phyloP scores from a whole-genome alignment of 495 filamentous ascomycete species.

The Neurospora sp. region DNA sequence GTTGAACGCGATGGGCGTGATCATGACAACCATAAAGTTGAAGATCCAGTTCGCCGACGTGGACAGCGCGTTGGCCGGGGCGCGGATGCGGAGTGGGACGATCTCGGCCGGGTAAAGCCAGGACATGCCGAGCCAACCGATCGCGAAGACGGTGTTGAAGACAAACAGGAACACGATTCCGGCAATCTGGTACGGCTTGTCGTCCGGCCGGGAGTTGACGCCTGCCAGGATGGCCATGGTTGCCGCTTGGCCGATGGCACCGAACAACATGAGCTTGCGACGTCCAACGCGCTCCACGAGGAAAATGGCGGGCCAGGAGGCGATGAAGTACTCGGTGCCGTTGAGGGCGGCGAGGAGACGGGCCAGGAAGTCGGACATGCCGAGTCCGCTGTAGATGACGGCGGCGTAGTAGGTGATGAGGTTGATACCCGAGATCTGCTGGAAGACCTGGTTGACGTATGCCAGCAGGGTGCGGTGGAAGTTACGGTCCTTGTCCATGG shows the following conservation, averaged over 20 bases:
- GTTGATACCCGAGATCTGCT: slow-evolving; percentile 50
- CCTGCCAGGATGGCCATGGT: slow-evolving; percentile 61
- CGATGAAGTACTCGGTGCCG: slow-evolving; percentile 66
- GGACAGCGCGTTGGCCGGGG: slow-evolving; percentile 61
- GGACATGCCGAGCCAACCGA: slow-evolving; percentile 47
- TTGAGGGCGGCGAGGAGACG: slow-evolving; percentile 62
- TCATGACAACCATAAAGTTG: slow-evolving; percentile 59
- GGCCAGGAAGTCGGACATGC: slow-evolving; percentile 38
- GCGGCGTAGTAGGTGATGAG: slow-evolving; percentile 66
- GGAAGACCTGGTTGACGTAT: slow-evolving; percentile 7
- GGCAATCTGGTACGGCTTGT: slow-evolving; percentile 24
- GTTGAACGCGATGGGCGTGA: slow-evolving; percentile 59
- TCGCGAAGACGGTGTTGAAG: slow-evolving; percentile 38
- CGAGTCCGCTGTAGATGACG: slow-evolving; percentile 52
- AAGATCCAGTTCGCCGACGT: slow-evolving; percentile 56
- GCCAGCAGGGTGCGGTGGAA: slow-evolving; percentile 46
- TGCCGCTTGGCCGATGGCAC: slow-evolving; percentile 55
- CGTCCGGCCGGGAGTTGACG: slow-evolving; percentile 22
- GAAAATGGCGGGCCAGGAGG: slow-evolving; percentile 61
- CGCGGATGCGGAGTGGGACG: slow-evolving; percentile 61
- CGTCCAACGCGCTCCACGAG: slow-evolving; percentile 53
- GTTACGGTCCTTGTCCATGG: slow-evolving; percentile 59
- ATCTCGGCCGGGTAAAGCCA: slow-evolving; percentile 62
- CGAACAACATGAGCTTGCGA: slow-evolving; percentile 62
- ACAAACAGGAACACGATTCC: slow-evolving; percentile 48